Base-by-base conservation (phyloP, 208 protist species). In the Crithidia thermophila region DNA sequence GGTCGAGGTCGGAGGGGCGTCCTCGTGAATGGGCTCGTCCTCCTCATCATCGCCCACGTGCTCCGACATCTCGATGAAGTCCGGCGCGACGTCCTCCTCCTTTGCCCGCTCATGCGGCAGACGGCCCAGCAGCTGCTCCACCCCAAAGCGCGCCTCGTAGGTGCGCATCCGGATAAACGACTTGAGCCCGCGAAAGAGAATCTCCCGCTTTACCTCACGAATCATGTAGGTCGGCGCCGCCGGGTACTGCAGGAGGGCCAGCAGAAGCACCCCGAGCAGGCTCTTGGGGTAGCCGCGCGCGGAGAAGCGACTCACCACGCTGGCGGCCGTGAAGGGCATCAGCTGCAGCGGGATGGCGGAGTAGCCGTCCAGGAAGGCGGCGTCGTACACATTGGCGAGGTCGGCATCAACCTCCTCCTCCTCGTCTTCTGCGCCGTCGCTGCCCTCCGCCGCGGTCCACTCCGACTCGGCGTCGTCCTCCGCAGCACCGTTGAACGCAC, bases 161-260 rank as follows among this genome's bases (percentile, higher is more conserved):
- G 45, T 46, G n/a, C 57, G 60, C 25, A 45, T 70, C 6, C 63
- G 43, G 18, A 85, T 80, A 46, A 72, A 81, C 4, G 43, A 55
- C 66, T 77, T 79, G 30, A 85, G 60, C 30, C 79, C 79, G 46
- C 79, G 68, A 8, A 70, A 75, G 8, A 77, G 43, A 23, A 85
- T 80, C 56, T 85, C 79, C 5, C 74, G 75, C 71, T 76, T 75
- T 63, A 85, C 73, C 73, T 79, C 79, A 1, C 63, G 73, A 20
- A 80, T 43, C 65, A 78, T 72, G 51, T 70, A 23, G 31, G 58
- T 45, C 40, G 79, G 79, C 5, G 79, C 70, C 0, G 79, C 72
- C 1, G 75, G 70, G 70, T 69, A 77, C 37, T 63, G 70, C 46
- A 72, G 67, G 39, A 85, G 67, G 16, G 70, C 68, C 2, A 85